Conservation (phyloP, 2,329 filamentous ascomycete species). For the Sporothrix globosa region DNA sequence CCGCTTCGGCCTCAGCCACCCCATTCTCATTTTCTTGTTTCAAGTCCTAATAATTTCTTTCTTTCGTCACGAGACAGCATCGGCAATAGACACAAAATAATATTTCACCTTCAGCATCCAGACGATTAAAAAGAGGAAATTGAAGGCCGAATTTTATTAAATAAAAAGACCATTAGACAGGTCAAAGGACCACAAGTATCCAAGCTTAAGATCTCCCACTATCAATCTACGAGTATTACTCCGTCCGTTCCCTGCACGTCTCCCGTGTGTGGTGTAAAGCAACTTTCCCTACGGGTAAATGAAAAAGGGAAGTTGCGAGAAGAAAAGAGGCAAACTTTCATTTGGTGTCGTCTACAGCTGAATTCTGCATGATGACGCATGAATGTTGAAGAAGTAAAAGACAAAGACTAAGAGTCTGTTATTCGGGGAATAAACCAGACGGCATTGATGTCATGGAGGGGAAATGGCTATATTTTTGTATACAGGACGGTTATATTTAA, state of each 20-base stretch:
- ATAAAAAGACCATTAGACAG: not conserved
- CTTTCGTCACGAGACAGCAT: no score
- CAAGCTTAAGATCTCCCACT: conserved; percentile 1
- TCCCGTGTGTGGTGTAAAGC: conserved; percentile 4
- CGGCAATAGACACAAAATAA: not conserved
- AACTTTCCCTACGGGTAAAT: not conserved
- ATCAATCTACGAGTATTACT: not conserved
- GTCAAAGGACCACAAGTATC: not conserved
- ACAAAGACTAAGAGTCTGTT: no score
- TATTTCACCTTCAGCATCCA: not conserved
- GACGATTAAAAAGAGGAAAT: not conserved
- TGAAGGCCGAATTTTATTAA: not conserved
- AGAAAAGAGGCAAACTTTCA: not conserved
- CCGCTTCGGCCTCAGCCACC: not conserved
- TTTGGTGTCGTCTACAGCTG: not conserved
- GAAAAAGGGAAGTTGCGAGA: not conserved
- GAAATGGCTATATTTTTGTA: not conserved
- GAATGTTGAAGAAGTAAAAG: no score
- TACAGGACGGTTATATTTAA: no score
- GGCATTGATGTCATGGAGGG: not conserved
- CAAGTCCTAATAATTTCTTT: not conserved
- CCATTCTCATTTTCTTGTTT: not conserved
- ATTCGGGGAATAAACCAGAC: not conserved
- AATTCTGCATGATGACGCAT: not conserved
- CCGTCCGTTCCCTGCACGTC: not conserved